phyloP scores from a whole-genome alignment of 2,329 filamentous ascomycete species.

The Dothideomycetes sp. region DNA sequence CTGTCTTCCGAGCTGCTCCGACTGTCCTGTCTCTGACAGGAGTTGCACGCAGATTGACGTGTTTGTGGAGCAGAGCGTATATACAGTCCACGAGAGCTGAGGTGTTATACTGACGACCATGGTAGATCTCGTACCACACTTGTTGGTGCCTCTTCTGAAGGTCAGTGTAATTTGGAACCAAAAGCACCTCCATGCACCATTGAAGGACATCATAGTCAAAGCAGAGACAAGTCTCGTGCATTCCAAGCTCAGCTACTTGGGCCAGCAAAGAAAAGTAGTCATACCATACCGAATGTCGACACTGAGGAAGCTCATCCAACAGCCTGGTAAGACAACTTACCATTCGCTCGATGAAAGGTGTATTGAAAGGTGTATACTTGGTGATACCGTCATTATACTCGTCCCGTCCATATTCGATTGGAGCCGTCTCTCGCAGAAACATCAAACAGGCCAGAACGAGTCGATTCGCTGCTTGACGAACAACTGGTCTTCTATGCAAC shows the following conservation, averaged over 20 bases:
- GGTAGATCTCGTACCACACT: constrained; percentile 1
- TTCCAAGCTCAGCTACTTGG: constrained; percentile 15
- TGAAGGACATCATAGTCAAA: constrained; percentile 12
- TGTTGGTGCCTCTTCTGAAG: constrained; percentile 1
- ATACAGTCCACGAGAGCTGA: constrained; percentile 7
- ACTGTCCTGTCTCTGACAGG: neutral
- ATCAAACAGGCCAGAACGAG: constrained; percentile 27
- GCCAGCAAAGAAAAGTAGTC: constrained; percentile 17
- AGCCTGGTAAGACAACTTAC: constrained; percentile 4
- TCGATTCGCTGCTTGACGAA: constrained; percentile 24
- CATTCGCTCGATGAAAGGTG: neutral
- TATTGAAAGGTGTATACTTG: neutral
- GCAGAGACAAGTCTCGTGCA: constrained; percentile 13
- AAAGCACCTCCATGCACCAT: constrained; percentile 15
- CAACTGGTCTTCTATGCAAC: constrained; percentile 22
- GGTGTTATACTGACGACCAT: constrained; percentile 1
- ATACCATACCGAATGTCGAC: constrained; percentile 7
- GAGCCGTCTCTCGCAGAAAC: constrained; percentile 26
- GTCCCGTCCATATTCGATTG: constrained; percentile 1
- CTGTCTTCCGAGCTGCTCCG: neutral
- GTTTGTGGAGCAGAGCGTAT: constrained; percentile 9
- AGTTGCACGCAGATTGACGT: constrained; percentile 3
- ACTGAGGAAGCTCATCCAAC: constrained; percentile 1
- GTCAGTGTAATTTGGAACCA: constrained; percentile 2
- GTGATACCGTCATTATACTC: neutral